Conservation (phyloP, 352 stramenopile genomes). For the Globisporangium heterothallicum region DNA sequence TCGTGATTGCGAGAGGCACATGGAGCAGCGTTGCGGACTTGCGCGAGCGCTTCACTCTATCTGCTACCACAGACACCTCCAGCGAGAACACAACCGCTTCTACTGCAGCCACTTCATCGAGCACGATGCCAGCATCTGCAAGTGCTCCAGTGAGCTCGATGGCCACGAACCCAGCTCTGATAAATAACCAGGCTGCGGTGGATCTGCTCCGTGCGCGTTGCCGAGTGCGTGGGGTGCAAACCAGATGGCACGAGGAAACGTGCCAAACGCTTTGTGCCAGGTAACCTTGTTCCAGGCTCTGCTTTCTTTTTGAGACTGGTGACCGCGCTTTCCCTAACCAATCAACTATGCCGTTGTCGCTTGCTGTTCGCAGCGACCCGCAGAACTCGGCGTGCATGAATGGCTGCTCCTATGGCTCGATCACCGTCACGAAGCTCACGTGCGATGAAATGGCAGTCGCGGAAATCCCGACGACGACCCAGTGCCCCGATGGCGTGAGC, state of each 20-base stretch:
- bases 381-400: conserved; percentile 71
- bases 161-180: conserved; percentile 7
- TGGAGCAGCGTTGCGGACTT: not conserved
- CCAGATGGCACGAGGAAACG: conserved; percentile 67
- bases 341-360: not conserved
- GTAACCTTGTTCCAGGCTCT: conserved; percentile 23
- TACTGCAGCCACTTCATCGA: not conserved
- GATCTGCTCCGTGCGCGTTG: conserved; percentile 49
- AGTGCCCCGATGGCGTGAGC: conserved; percentile 54
- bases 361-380: conserved; percentile 25
- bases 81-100: not conserved
- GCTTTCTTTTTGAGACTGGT: too few relatives aligned
- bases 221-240: conserved; percentile 56
- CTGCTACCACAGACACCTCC: not conserved
- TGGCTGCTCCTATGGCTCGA: conserved; percentile 67
- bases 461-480: conserved; percentile 20
- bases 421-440: conserved; percentile 60
- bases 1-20: conserved; percentile 10
- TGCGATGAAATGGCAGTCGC: conserved; percentile 43
- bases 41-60: not conserved
- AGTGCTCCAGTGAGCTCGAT: not conserved
- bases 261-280: conserved; percentile 56
- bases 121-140: conserved; percentile 9
- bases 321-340: too few relatives aligned
- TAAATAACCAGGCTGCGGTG: conserved; percentile 19